Base-by-base conservation (phyloP, 2,329 filamentous ascomycete species). In the Stachybotrys echinatus region DNA sequence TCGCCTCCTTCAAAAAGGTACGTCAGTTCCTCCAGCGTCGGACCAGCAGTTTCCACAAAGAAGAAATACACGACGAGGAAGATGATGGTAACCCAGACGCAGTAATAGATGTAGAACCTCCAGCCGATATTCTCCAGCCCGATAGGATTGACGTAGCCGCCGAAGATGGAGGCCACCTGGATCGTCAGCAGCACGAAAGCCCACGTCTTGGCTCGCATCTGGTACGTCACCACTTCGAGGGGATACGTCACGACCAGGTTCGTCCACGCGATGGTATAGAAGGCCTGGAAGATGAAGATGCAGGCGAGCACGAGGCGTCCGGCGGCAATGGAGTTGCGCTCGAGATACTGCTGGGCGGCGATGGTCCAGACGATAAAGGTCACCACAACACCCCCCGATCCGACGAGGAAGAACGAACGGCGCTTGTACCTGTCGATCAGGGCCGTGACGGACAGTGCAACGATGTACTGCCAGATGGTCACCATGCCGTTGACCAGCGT, bases 201-300 rank as follows among this genome's bases (percentile, higher is more conserved):
- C 65, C 67, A 71, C 0, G 67, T 62, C 58, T 72, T 73, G 47
- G 71, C 70, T 6, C 71, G 66, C 64, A 73, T 71, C 45, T 67
- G 63, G 37, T 70, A 70, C 0, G 70, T 66, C 5, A 71, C 65
- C 6, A 74, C 59, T 52, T 74, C 71, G 0, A 72, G 60, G 1
- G 72, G 69, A 45, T 75, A 75, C 0, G 70, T 70, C 1, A 74
- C 70, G 3, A 73, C 64, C 42, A 74, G 42, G 7, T 70, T 70
- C 0, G 69, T 73, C 72, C 71, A 75, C 1, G 67, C 71, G 31
- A 72, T 63, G 0, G 66, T 71, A 48, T 74, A 74, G 34, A 72
- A 71, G 0, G 59, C 63, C 22, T 71, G 65, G 55, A 71, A 73
- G 31, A 73, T 47, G 52, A 74, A 74, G 49, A 74, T 71, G 49